Base-by-base conservation (phyloP, 208 protist genomes). In the Eutreptiella sp. region DNA sequence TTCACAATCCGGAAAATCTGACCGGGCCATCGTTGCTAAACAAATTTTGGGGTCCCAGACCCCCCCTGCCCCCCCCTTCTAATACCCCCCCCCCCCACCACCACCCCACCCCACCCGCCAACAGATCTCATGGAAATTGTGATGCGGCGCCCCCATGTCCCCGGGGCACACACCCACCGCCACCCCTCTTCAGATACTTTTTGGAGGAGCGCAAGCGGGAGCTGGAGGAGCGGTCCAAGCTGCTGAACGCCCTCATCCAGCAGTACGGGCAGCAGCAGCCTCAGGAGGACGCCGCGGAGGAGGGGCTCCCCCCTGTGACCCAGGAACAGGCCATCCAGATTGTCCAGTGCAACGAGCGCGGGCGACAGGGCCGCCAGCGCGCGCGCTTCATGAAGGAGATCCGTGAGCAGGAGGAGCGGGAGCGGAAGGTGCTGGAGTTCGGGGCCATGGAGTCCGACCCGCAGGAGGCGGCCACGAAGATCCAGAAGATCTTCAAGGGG, bases 271-370 rank as follows among this genome's bases (percentile, higher is more conserved):
- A 21, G 48, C 63, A 23, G 57, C 57, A 32, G 42, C 31, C 27
- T n/a, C 0, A 24, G 1, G 34, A 16, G 9, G 52, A 62, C 16
- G 36, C 32, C 2, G 11, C n/a, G 28, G 31, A 26, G 26, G 7
- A 38, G 14, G 32, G 35, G 29, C n/a, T 1, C n/a, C 59, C 63
- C 3, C 27, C 68, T 3, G 82, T 96, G 72, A 63, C 75, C 9
- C 27, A 90, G 5, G 83, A 87, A 28, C 75, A 88, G 34, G 90
- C 92, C 0, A 80, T 95, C 23, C 63, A 66, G 0, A 55, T 95
- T 7, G 72, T 97, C 36, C 90, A 97, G 69, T 59, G 85, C 2
- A 90, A 87, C 64, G 92, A 97, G 73, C 83, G 92, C 36, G 90
- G 87, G 0, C 75, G 92, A 4, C 92, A 97, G 66, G 92, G 89